Conservation (phyloP, 2,329 filamentous ascomycete genomes). For the Cryphonectria naterciae region DNA sequence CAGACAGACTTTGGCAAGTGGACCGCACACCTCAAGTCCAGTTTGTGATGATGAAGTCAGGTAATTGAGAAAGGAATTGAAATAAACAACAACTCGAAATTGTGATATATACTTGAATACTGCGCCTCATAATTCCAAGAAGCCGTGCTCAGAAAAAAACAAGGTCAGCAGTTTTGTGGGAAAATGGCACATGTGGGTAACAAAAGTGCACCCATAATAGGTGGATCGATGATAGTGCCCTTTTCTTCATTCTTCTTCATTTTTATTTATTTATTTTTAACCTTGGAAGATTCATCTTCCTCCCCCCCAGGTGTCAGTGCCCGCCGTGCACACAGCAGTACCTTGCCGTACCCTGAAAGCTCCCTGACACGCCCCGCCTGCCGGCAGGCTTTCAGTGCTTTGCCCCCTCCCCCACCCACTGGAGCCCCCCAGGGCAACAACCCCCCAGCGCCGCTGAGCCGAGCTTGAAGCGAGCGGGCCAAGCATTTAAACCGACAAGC, state of each 20-base stretch:
- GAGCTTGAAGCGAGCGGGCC: slow-evolving; percentile 27
- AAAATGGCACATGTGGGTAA: slow-evolving; percentile 20
- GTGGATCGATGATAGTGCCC: not conserved
- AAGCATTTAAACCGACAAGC: slow-evolving; percentile 27
- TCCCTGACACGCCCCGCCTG: not conserved
- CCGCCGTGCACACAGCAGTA: not conserved
- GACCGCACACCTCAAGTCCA: not conserved
- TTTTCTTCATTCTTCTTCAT: no score
- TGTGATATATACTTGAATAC: not conserved
- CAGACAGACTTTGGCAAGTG: not conserved
- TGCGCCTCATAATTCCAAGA: not conserved
- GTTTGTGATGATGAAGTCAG: not conserved
- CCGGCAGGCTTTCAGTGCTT: not conserved
- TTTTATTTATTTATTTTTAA: not conserved
- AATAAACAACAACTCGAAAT: not conserved
- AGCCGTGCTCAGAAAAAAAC: not conserved
- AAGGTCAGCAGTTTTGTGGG: not conserved
- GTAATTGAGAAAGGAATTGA: not conserved
- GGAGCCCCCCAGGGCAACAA: not conserved
- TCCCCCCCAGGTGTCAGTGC: not conserved
- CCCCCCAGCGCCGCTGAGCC: slow-evolving; percentile 10
- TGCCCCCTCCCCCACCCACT: not conserved
- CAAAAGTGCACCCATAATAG: not conserved
- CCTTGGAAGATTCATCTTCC: slow-evolving; percentile 12
- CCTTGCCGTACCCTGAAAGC: not conserved